Base-by-base conservation (phyloP, 75 land plant genomes). In the Pinus tabuliformis region DNA sequence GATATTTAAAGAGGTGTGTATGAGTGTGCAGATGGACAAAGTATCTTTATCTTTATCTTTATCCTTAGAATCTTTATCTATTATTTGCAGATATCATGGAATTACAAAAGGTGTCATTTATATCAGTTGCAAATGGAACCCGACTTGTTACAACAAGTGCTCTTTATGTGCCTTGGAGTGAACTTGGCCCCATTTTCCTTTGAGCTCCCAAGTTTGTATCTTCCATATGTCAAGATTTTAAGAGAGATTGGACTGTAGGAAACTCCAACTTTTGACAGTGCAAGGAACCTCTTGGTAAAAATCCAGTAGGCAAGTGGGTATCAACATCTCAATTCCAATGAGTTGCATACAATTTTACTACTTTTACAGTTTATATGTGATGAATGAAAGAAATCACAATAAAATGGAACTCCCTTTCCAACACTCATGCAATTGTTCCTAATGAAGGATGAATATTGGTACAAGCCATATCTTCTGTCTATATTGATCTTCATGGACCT, bases 71-170 rank as follows among this genome's bases (percentile, higher is more conserved):
- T n/a, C 37, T 58, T 39, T 14, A 54, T 20, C 37, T 71, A 8
- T 56, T 59, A 66, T 59, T 36, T 73, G 72, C 87, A 96, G 99
- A 93, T 77, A 87, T 82, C 58, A 11, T 54, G 6, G 85, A 83
- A 78, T 64, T 97, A 78, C 75, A 82, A 82, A 81, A 76, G 70
- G 85, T 90, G 24, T 83, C 91, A 58, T 94, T 97, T 73, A 72
- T 97, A 56, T 97, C 99, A 30, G 93, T 88, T 73, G 92, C 99
- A 61, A 97, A 97, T 85, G 97, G 95, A 26, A 94, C 99, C 30
- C 97, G 99, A 37, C 79, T 97, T 74, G 93, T 89, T 70, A 82
- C 84, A 22, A 91, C 88, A 59, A 86, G 74, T 64, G 80, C 83
- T 57, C 89, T 97, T 24, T 94, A 88, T 85, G 89, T 77, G 37